Evolutionary conservation across 495 filamentous ascomycete species (phyloP), one percentile per base, ranked within the genome.

Genomic region (Penicillium riverlandense): DNA sequence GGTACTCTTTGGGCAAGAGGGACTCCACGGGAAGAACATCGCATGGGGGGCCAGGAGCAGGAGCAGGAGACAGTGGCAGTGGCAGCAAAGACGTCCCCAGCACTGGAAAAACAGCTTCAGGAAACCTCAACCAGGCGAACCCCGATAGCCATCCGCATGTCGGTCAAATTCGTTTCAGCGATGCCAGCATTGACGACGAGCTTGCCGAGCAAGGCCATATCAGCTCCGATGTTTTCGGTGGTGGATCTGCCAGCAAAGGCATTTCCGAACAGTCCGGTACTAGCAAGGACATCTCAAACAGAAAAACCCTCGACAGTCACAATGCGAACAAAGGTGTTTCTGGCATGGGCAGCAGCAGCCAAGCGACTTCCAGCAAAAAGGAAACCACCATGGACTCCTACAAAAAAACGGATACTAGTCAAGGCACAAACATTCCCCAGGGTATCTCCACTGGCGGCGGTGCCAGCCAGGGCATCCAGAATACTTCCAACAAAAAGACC

Each of bases 141-240:
- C 0, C 22, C 4, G 22, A 22, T 22, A 22, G 13, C 11, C 11
- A 38, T 1, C 6, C 11, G 9, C 29, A 10, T 15, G 9, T 22
- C 15, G 29, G 29, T 30, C 27, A 22, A 29, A 39, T 10, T 1
- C 13, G 16, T 12, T 35, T 35, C 15, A 31, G 35, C 29, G 34
- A 37, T 2, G 38, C 41, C 6, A 41, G 27, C 10, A 10, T 41
- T 10, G 31, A 37, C 11, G 36, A 56, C 2, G 53, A 57, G 28
- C 44, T 53, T 14, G 15, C 34, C 9, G 41, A 43, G 7, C 43
- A 48, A 11, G 30, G 38, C 9, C 40, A 45, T 31, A 50, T 53
- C n/a, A 35, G 38, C 16, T 33, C 42, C 9, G 50, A 48, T 35
- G 47, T 57, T 8, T 57, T 56, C 33, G 42, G 45, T 14, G 37